Percentiles rank a stretch among this genome's conserved stretches.
Evolutionary conservation across 768 basidiomycete genomes (phyloP).

Genomic region (Rossbeevera mucosa): DNA sequence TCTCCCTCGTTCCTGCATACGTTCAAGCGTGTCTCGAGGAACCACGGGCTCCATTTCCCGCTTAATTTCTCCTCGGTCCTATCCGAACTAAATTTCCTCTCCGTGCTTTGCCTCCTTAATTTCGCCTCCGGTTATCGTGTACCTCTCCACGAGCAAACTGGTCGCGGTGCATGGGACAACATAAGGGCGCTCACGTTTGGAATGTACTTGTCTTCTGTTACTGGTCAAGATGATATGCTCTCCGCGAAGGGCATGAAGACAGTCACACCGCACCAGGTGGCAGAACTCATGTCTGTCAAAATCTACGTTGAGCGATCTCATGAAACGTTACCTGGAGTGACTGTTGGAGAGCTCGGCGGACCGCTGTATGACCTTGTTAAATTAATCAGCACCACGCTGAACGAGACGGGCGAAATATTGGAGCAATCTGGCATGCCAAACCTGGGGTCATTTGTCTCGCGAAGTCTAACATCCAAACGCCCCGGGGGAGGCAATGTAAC

Average conservation of each 20-base stretch:
- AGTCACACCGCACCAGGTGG: constrained; percentile 53
- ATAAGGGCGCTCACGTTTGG: constrained; percentile 72
- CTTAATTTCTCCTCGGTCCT: constrained; percentile 69
- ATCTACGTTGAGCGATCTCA: constrained; percentile 70
- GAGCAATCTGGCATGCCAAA: constrained; percentile 56
- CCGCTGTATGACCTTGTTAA: constrained; percentile 69
- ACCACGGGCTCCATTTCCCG: constrained; percentile 73
- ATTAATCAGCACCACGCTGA: constrained; percentile 57
- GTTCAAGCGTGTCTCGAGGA: constrained; percentile 54
- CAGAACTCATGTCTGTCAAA: constrained; percentile 67
- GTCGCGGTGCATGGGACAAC: constrained; percentile 80
- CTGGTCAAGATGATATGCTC: constrained; percentile 52
- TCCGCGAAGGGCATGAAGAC: constrained; percentile 62
- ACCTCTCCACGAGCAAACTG: constrained; percentile 65
- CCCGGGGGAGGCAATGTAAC: constrained; percentile 31
- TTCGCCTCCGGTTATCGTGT: constrained; percentile 79
- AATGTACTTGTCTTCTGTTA: constrained; percentile 62
- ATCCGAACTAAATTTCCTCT: constrained; percentile 80
- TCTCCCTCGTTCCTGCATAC: constrained; percentile 62
- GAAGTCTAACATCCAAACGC: constrained; percentile 49
- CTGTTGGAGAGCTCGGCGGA: constrained; percentile 73
- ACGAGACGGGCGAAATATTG: constrained; percentile 69
- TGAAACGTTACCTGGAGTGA: constrained; percentile 61
- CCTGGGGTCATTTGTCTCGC: constrained; percentile 72
- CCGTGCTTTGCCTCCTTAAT: constrained; percentile 73